Evolutionary conservation across 169 alveolate genomes (phyloP).

Genomic region (Babesia sp.): DNA sequence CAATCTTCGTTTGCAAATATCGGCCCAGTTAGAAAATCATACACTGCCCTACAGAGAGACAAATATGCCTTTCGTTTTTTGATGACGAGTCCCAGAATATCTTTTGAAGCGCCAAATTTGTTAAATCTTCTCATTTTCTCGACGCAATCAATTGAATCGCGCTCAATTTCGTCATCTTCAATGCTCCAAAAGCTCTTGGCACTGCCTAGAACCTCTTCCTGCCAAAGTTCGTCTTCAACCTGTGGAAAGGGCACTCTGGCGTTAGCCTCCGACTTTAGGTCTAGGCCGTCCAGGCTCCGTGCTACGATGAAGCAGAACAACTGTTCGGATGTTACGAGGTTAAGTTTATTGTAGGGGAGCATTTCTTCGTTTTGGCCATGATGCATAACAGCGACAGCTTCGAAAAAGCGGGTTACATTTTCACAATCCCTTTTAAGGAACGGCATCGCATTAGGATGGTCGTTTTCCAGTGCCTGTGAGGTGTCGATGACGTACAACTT

Average conservation of each 20-base stretch:
- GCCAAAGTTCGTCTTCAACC: background rate
- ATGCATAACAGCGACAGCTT: conserved; percentile 58
- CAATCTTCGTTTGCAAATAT: background rate
- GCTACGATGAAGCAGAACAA: conserved; percentile 45
- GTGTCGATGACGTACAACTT: conserved; percentile 95
- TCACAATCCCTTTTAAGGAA: conserved; percentile 97
- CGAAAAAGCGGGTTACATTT: conserved; percentile 92
- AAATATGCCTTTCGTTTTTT: conserved; percentile 31
- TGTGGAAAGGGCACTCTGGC: background rate
- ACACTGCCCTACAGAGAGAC: conserved; percentile 15
- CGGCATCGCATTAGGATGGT: conserved; percentile 97
- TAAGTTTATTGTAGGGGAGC: conserved; percentile 7
- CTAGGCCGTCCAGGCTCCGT: conserved; percentile 10
- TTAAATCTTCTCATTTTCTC: conserved; percentile 39
- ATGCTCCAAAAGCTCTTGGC: conserved; percentile 12
- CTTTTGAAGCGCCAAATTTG: conserved; percentile 42
- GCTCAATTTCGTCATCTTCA: background rate
- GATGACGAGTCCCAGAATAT: conserved; percentile 23
- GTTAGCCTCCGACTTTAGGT: background rate
- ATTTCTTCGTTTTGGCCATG: background rate
- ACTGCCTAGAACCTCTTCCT: background rate
- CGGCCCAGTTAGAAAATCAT: conserved; percentile 15
- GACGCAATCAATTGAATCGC: conserved; percentile 18
- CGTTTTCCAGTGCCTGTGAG: conserved; percentile 97
- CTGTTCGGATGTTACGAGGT: conserved; percentile 41